Conservation (phyloP, 2,329 filamentous ascomycete species). For the Hypoxylon rubiginosum region DNA sequence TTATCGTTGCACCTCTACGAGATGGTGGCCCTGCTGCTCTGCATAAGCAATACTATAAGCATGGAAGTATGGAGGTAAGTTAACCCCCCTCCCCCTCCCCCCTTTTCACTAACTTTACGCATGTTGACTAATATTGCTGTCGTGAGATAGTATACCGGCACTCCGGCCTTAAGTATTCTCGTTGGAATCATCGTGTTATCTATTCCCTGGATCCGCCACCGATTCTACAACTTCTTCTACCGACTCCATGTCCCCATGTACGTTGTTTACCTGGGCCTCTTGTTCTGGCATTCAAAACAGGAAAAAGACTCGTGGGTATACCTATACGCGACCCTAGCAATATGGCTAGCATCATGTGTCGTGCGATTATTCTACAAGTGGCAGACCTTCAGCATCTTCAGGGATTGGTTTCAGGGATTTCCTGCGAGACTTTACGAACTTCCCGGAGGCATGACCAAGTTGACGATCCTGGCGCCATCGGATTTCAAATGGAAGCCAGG, state of each 20-base stretch:
- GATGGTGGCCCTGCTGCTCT: slow-evolving; percentile 32
- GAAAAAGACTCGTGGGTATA: slow-evolving; percentile 39
- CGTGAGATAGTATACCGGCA: slow-evolving; percentile 33
- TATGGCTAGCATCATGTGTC: slow-evolving; percentile 36
- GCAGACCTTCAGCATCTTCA: slow-evolving; percentile 41
- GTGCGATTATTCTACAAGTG: slow-evolving; percentile 38
- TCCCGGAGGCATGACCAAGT: slow-evolving; percentile 36
- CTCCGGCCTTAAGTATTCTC: slow-evolving; percentile 33
- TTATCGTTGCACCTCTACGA: slow-evolving; percentile 32
- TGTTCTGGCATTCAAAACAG: slow-evolving; percentile 38
- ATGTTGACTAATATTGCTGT: background rate
- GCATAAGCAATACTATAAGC: slow-evolving; percentile 35
- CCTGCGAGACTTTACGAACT: slow-evolving; percentile 31
- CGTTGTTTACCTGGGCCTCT: slow-evolving; percentile 33
- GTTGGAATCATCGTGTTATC: slow-evolving; percentile 37
- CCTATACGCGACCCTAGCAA: slow-evolving; percentile 31
- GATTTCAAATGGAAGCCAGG: slow-evolving; percentile 37
- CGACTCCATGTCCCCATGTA: slow-evolving; percentile 40
- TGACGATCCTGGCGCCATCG: slow-evolving; percentile 31
- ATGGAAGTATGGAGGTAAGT: slow-evolving; percentile 36
- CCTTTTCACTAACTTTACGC: background rate
- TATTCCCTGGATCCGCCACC: slow-evolving; percentile 40
- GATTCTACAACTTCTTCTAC: slow-evolving; percentile 41
- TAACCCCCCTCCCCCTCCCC: background rate
- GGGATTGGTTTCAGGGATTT: slow-evolving; percentile 37